Percentiles rank a stretch among this genome's conserved stretches.
Evolutionary conservation across 106 monocot genomes (phyloP).

Genomic region (Dendrobium chrysotoxum): DNA sequence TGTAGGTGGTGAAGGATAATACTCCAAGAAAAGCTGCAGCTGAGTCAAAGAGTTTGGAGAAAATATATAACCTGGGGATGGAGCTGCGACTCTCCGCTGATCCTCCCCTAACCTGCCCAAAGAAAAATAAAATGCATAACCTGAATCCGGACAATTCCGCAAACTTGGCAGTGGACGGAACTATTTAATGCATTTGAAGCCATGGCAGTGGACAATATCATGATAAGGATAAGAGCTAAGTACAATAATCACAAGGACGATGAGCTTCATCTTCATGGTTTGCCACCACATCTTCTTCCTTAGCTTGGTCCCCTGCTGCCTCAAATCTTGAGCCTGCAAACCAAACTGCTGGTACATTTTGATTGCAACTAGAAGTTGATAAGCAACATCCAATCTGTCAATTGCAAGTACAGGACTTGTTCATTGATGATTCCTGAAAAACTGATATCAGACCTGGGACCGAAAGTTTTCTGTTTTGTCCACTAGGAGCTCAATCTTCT

Average conservation of each 20-base stretch:
- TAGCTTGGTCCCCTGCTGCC: conserved; percentile 51
- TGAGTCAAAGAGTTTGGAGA: background rate
- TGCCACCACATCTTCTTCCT: conserved; percentile 70
- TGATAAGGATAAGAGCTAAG: conserved; percentile 57
- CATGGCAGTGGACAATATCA: conserved; percentile 62
- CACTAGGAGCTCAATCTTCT: conserved; percentile 60
- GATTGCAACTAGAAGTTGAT: too few relatives aligned
- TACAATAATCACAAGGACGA: conserved; percentile 53
- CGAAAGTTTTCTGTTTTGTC: conserved; percentile 59
- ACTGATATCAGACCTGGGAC: conserved; percentile 26
- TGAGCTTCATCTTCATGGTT: conserved; percentile 87
- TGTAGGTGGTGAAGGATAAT: background rate
- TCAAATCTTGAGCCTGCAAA: conserved; percentile 71
- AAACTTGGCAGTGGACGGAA: background rate
- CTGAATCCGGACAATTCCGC: background rate
- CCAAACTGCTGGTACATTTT: too few relatives aligned
- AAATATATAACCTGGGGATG: too few relatives aligned
- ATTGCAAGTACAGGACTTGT: too few relatives aligned
- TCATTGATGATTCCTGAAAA: too few relatives aligned
- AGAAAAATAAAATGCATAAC: too few relatives aligned
- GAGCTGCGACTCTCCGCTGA: background rate
- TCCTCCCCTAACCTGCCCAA: too few relatives aligned
- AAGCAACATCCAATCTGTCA: too few relatives aligned
- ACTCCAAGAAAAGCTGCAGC: background rate
- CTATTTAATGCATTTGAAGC: conserved; percentile 44